phyloP scores from a whole-genome alignment of 2,329 filamentous ascomycete species.

The Paecilomyces formosus region DNA sequence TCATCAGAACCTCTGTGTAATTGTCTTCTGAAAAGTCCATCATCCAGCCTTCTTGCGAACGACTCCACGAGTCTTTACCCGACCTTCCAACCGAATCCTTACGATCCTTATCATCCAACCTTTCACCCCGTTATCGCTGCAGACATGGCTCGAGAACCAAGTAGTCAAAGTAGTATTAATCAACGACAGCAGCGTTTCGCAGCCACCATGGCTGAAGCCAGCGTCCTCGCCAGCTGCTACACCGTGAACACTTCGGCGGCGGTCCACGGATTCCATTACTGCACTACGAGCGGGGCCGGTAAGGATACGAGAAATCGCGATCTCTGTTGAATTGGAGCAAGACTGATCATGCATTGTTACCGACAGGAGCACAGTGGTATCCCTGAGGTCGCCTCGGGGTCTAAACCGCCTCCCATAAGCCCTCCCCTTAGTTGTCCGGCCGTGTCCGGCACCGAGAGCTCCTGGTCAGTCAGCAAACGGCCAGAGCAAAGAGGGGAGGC shows the following conservation, averaged over 20 bases:
- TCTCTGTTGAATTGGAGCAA: background rate
- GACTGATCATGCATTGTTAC: conserved; percentile 2
- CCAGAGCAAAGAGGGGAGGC: conserved; percentile 67
- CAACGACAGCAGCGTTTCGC: conserved; percentile 52
- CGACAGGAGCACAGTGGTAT: conserved; percentile 77
- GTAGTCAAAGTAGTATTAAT: conserved; percentile 63
- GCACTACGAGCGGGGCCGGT: conserved; percentile 83
- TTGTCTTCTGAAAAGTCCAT: background rate
- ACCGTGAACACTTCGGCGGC: conserved; percentile 63
- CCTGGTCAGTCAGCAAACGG: conserved; percentile 21
- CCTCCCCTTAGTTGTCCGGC: conserved; percentile 77
- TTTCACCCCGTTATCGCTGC: conserved; percentile 4
- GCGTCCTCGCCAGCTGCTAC: conserved; percentile 88
- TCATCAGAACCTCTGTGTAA: background rate
- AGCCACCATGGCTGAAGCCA: conserved; percentile 48
- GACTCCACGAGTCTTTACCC: background rate
- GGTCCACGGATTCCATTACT: conserved; percentile 86
- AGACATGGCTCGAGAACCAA: conserved; percentile 48
- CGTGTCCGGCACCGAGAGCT: conserved; percentile 56
- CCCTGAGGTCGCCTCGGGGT: conserved; percentile 86
- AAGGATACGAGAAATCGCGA: conserved; percentile 20
- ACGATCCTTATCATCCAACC: background rate
- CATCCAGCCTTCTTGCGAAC: background rate
- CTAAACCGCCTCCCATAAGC: conserved; percentile 78
- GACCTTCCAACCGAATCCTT: background rate